Evolutionary conservation across 106 monocot species (phyloP).

Genomic region (Ottelia alismoides): DNA sequence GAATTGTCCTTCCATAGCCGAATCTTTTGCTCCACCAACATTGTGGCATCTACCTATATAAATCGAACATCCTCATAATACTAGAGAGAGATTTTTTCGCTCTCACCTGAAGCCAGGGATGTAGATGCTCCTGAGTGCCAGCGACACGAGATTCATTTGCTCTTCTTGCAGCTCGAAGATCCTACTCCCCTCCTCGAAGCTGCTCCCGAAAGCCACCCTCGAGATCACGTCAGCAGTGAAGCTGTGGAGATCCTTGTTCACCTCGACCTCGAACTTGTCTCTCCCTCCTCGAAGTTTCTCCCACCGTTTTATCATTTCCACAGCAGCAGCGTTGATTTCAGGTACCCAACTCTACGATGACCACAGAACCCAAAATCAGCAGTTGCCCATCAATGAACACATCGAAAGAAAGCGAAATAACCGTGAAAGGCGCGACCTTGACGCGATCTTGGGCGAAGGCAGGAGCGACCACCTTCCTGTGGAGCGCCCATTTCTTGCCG

Average conservation of each 20-base stretch:
- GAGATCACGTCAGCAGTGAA: slow-evolving; percentile 62
- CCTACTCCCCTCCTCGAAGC: slow-evolving; percentile 53
- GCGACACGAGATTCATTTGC: slow-evolving; percentile 44
- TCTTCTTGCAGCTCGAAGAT: slow-evolving; percentile 73
- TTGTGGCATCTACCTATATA: no score
- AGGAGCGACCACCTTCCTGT: slow-evolving; percentile 42
- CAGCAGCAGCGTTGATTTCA: slow-evolving; percentile 33
- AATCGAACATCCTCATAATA: no score
- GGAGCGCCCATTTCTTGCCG: slow-evolving; percentile 53
- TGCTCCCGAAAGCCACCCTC: slow-evolving; percentile 70
- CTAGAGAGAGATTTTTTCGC: no score
- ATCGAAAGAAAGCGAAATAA: no score
- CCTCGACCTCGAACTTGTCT: slow-evolving; percentile 60
- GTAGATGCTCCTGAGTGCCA: slow-evolving; percentile 51
- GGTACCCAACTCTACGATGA: slow-evolving; percentile 73
- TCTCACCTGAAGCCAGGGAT: slow-evolving; percentile 76
- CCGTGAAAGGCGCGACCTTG: slow-evolving; percentile 47
- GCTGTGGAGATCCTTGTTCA: slow-evolving; percentile 48
- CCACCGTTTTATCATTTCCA: slow-evolving; percentile 53
- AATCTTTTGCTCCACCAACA: no score
- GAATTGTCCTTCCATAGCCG: no score
- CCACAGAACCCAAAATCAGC: no score
- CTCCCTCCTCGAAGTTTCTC: slow-evolving; percentile 5
- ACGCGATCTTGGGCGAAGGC: slow-evolving; percentile 67
- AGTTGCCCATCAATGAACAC: no score